These are phyloP conservation scores for Helotiales sp. DNA, from an alignment of 2,329 filamentous ascomycete genomes.

Conservation along the genomic window DNA sequence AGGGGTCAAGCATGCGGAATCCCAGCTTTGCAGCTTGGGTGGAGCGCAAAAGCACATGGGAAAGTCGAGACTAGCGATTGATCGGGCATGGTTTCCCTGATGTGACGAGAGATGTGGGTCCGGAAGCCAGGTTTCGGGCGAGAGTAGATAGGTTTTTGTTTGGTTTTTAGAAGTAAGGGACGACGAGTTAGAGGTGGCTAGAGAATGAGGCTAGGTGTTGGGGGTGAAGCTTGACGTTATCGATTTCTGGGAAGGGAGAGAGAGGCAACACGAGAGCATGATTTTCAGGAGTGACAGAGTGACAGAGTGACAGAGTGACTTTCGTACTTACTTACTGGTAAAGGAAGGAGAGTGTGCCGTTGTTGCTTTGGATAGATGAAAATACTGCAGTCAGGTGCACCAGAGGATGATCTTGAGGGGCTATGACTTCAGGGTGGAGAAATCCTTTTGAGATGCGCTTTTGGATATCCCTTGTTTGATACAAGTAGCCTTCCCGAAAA, in stretches of 20 bases:
- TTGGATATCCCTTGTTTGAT: not conserved
- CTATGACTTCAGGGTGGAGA: constrained; percentile 3
- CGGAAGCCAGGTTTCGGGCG: constrained; percentile 4
- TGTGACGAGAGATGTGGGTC: constrained; percentile 5
- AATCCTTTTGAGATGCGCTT: not conserved
- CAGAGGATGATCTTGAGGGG: not conserved
- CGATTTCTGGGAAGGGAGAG: not conserved
- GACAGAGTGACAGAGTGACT: not conserved
- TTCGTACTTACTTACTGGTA: not conserved
- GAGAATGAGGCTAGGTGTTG: not conserved
- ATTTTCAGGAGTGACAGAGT: not conserved
- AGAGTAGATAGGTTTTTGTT: not conserved
- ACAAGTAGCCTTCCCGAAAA: constrained; percentile 6
- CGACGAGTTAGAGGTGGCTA: not conserved
- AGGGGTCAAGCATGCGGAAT: not conserved
- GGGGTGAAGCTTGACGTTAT: constrained; percentile 2
- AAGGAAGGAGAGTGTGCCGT: not conserved
- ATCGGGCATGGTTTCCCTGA: not conserved
- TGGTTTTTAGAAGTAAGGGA: not conserved
- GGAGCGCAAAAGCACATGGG: not conserved
- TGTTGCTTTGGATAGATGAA: not conserved
- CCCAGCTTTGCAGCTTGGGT: not conserved
- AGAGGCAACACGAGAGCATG: not conserved
- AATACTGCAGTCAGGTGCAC: not conserved
- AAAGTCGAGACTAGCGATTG: not conserved